Percentiles rank a stretch among this genome's conserved stretches.
These are phyloP conservation scores for Saccharum hybrid DNA, from an alignment of 202 grass and related monocot species.

Conservation along the genomic window DNA sequence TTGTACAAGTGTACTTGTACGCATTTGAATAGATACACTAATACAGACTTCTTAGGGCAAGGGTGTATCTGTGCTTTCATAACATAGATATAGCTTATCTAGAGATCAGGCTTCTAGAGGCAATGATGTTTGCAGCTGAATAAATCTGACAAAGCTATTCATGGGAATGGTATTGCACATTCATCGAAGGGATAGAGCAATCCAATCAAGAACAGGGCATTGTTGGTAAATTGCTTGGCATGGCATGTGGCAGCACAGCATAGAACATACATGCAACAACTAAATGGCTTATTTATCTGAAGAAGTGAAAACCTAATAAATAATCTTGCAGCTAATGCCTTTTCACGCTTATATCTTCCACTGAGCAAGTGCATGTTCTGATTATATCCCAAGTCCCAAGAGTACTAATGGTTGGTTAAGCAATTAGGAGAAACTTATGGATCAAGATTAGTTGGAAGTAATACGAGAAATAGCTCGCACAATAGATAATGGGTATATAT, in stretches of 20 bases:
- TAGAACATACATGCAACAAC: not conserved
- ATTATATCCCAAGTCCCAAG: not conserved
- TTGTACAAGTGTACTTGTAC: not conserved
- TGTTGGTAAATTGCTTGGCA: not conserved
- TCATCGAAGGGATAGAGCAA: not conserved
- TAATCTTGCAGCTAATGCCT: not conserved
- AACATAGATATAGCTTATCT: not conserved
- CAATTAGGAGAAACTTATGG: not conserved
- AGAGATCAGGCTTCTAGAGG: not conserved
- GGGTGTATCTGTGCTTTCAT: not conserved
- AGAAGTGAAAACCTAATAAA: not conserved
- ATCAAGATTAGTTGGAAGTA: not conserved
- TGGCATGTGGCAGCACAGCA: not conserved
- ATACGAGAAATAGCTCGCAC: not conserved
- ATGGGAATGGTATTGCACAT: constrained; percentile 8
- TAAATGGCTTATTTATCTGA: not conserved
- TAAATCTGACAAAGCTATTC: not conserved
- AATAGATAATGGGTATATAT: not conserved
- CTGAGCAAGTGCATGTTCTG: not conserved
- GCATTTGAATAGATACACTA: not conserved
- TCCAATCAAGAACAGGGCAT: not conserved
- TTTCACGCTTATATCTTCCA: not conserved
- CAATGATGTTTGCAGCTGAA: constrained; percentile 8
- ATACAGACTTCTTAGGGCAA: not conserved
- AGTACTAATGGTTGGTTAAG: not conserved